Percentiles rank a stretch among this genome's conserved stretches.
Conservation (phyloP, 805 yeast species). For the Saccharomycopsis sp. region DNA sequence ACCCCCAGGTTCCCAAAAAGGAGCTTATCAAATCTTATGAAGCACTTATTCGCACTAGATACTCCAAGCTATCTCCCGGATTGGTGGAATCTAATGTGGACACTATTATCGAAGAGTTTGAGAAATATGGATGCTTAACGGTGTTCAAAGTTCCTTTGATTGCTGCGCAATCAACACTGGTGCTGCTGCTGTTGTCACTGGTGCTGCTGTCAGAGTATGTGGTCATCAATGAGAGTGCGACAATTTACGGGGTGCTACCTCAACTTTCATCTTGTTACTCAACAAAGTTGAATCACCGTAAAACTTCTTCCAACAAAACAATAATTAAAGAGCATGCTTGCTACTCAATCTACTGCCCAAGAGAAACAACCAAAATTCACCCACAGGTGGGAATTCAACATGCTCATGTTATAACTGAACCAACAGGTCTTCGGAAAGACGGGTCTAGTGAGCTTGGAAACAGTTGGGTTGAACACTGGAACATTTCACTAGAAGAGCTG, state of each 20-base stretch:
- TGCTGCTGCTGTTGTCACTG: conserved; percentile 2
- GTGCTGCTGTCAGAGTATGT: too few relatives aligned
- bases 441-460: conserved; percentile 32
- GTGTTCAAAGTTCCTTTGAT: conserved; percentile 24
- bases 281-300: conserved; percentile 13
- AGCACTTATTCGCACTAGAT: conserved; percentile 40
- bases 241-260: conserved; percentile 30
- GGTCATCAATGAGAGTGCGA: conserved; percentile 25
- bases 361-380: conserved; percentile 13
- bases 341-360: conserved; percentile 18
- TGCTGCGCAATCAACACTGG: not conserved
- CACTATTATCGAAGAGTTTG: conserved; percentile 36
- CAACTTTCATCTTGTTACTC: conserved; percentile 29
- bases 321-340: conserved; percentile 10
- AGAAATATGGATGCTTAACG: conserved; percentile 34
- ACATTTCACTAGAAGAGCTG: conserved; percentile 45
- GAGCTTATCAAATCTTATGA: conserved; percentile 49
- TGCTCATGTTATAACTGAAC: conserved; percentile 35
- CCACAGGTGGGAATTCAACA: conserved; percentile 4
- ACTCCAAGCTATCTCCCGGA: conserved; percentile 41
- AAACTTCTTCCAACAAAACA: conserved; percentile 11
- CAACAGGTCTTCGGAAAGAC: conserved; percentile 30
- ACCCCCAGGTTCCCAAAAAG: conserved; percentile 36
- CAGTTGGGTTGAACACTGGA: conserved; percentile 65
- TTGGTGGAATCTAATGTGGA: conserved; percentile 44